Percentiles rank a stretch among this genome's conserved stretches.
phyloP scores from a whole-genome alignment of 129 eudicot genomes.

The Ambrosia trifida region DNA sequence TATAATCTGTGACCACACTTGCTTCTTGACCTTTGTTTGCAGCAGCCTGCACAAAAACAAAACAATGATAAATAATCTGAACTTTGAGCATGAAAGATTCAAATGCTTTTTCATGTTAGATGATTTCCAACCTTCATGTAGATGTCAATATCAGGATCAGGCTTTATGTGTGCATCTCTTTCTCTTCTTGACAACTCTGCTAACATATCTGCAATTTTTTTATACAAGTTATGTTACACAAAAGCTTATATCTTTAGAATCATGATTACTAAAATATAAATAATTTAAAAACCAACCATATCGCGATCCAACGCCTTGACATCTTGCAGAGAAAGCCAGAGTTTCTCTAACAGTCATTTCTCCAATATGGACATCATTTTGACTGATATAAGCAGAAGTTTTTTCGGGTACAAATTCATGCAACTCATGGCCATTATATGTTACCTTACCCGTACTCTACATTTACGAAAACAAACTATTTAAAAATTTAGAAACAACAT shows the following conservation, averaged over 20 bases:
- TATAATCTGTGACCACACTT: slow-evolving; percentile 69
- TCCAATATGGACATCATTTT: slow-evolving; percentile 68
- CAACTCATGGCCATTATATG: slow-evolving; percentile 71
- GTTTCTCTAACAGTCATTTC: slow-evolving; percentile 82
- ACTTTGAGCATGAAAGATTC: neutral
- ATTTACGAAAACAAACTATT: neutral
- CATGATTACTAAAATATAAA: neutral
- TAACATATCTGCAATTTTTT: slow-evolving; percentile 24
- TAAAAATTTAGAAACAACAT: neutral
- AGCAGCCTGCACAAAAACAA: slow-evolving; percentile 48
- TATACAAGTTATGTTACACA: neutral
- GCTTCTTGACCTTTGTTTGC: slow-evolving; percentile 69
- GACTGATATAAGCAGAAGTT: slow-evolving; percentile 75
- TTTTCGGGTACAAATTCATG: slow-evolving; percentile 68
- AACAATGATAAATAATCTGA: slow-evolving; percentile 2
- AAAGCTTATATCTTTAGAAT: neutral
- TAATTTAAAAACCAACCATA: slow-evolving; percentile 33
- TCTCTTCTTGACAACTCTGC: slow-evolving; percentile 24
- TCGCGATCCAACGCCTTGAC: slow-evolving; percentile 76
- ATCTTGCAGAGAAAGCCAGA: slow-evolving; percentile 47
- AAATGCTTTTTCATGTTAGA: neutral
- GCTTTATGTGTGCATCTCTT: slow-evolving; percentile 69
- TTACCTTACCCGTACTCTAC: slow-evolving; percentile 54
- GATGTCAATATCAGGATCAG: slow-evolving; percentile 83
- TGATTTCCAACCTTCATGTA: slow-evolving; percentile 65